Conservation (phyloP, 768 basidiomycete species). For the Mycena sanguinolenta region DNA sequence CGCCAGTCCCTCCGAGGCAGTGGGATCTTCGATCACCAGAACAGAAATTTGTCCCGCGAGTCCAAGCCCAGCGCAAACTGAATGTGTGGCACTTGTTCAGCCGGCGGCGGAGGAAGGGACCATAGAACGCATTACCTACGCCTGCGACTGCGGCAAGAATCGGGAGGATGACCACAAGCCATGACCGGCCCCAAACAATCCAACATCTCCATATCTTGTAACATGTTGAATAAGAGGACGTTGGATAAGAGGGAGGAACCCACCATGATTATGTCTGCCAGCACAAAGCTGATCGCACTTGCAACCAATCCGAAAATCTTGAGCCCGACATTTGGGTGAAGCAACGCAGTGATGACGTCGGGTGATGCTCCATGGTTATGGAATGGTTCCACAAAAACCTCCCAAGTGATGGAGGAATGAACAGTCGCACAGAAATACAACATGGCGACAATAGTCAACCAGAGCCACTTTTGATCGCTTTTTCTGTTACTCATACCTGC, state of each 20-base stretch:
- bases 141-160: constrained; percentile 9
- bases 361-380: constrained; percentile 6
- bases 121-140: background rate
- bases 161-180: constrained; percentile 14
- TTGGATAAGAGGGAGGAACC: background rate
- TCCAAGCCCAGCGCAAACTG: constrained; percentile 21
- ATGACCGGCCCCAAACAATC: constrained; percentile 28
- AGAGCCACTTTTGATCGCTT: background rate
- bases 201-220: constrained; percentile 32
- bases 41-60: constrained; percentile 17
- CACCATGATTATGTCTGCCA: constrained; percentile 18
- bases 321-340: background rate
- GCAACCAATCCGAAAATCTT: constrained; percentile 3
- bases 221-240: background rate
- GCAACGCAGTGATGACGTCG: constrained; percentile 6
- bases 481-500: constrained; percentile 3
- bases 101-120: background rate
- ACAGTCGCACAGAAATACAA: constrained; percentile 7
- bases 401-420: constrained; percentile 3
- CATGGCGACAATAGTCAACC: background rate
- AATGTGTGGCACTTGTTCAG: background rate
- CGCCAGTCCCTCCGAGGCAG: background rate
- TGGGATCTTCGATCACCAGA: background rate
- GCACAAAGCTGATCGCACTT: background rate
- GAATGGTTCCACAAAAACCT: constrained; percentile 2